Evolutionary conservation across 768 basidiomycete genomes (phyloP), one percentile per base, ranked within the genome.

Genomic region (Hortiboletus campestris): DNA sequence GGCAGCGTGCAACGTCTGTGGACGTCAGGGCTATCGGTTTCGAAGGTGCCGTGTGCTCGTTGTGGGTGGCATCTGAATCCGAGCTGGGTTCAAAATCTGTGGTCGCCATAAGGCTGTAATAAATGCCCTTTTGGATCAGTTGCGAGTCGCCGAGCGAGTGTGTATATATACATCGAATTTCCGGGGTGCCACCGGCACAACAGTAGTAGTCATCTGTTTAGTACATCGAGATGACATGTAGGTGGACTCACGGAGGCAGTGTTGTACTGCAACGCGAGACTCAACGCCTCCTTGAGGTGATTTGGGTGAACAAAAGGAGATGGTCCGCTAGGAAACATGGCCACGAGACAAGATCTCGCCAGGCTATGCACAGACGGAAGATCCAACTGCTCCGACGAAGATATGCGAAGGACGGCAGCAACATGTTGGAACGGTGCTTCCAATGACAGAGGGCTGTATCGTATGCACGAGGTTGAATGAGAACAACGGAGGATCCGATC

Each of bases 61-160:
- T 25, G 41, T 53, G 42, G 7, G 54, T 51, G 2, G 55, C 55
- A 48, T 64, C 25, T 25, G 25, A 25, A 25, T 25, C 58, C 17
- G 68, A 72, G 51, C 73, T 71, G 17, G 74, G 72, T 49, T 84
- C 81, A 59, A 86, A 81, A 58, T 87, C 76, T 35, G 79, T 76
- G 17, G 76, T 78, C 2, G 84, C 83, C 57, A 87, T 79, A 29
- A 88, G 74, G 62, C 76, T 80, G 67, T 91, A 90, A 53, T 85
- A 76, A 31, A 88, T 71, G 6, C 81, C 77, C 58, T 88, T 89
- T 65, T 78, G 78, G 50, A 83, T 76, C 85, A 4, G 25, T 25
- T 87, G 55, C 16, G 20, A 41, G 19, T 32, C 35, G n/a, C 14
- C 35, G 19, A 14, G 34, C 48, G 14, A 25, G 25, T 25, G 25